Evolutionary conservation across 2,329 filamentous ascomycete genomes (phyloP), one percentile per base, ranked within the genome.

Genomic region (Raffaelea ambrosiae): DNA sequence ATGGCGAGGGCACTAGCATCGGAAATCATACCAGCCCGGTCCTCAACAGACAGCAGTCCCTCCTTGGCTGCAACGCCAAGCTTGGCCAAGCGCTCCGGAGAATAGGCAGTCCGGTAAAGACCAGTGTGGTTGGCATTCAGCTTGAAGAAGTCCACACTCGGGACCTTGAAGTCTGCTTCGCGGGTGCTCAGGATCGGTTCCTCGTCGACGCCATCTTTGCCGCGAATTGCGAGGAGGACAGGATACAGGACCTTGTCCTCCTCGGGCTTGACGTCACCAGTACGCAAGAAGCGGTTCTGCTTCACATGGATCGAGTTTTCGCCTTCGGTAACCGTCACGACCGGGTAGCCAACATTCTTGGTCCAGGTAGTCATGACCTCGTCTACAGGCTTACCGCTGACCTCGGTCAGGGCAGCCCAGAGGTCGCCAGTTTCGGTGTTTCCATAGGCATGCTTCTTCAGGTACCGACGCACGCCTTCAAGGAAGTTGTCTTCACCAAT

Each of bases 321-420:
- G 50, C 86, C 79, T 64, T 91, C 87, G 0, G 85, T 87, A 23
- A 97, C 89, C 8, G 84, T 85, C 41, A 97, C 78, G 36, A 97
- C 90, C 1, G 91, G 91, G 68, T 85, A 96, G 46, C 91, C 91
- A 48, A 97, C 86, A 59, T 95, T 85, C 76, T 95, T 96, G 45
- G 91, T 97, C 91, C 91, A 97, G 55, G 91, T 88, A 47, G 89
- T 84, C 83, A 96, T 96, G 48, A 96, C 85, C 52, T 87, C 79
- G 59, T 88, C 82, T 16, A 97, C 84, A 45, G 90, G 84, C 69
- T 96, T 95, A 52, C 90, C 90, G 61, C 89, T 95, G 18, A 88
- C 91, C 53, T 90, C 83, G 51, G 83, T 85, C 39, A 97, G 75
- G 29, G 90, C 86, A 49, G 84, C 81, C 91, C 91, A 97, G 21